Base-by-base conservation (phyloP, 2,329 filamentous ascomycete genomes). In the Neoarthrinium moseri region DNA sequence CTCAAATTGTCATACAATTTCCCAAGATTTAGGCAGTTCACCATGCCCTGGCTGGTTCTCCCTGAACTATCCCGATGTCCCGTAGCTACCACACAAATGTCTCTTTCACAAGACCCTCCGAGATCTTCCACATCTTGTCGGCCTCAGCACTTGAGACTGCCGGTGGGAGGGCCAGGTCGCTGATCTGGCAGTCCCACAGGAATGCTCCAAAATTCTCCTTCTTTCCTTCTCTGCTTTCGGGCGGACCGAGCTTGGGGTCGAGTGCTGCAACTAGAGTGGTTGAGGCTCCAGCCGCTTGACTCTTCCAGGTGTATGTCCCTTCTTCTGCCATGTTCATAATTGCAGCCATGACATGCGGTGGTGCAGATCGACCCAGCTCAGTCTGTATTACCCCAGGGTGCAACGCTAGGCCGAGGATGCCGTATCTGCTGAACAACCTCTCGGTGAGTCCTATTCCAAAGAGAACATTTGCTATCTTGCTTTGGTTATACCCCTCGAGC, bases 251-350 rank as follows among this genome's bases (percentile, higher is more conserved):
- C 5, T 54, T 56, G 1, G 70, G 70, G 52, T 73, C 71, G 27
- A 75, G 59, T 7, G 68, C 71, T 6, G 71, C 70, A 12, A 68
- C 63, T 7, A 75, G 53, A 18, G 61, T 67, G 1, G 71, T 73
- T 7, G 67, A 61, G 43, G 63, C 64, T 5, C 71, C 71, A 53
- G 72, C 65, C 51, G 71, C 65, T 24, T 65, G 50, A 8, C 57
- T 63, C 55, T 70, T 72, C 42, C 39, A 27, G 11, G 55, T 51
- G 17, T 51, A 36, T 3, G 30, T 18, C 7, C 46, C 23, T 6
- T 45, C 27, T 24, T 59, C 56, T 35, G 44, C 62, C 27, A 55
- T 55, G 48, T 53, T 47, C 46, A 52, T 58, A 43, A 24, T 40
- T 17, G 38, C 36, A 12, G 42, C 52, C 10, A 55, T 50, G 4